These are phyloP conservation scores for Suillus spraguei DNA, from an alignment of 768 basidiomycete species.

Conservation along the genomic window DNA sequence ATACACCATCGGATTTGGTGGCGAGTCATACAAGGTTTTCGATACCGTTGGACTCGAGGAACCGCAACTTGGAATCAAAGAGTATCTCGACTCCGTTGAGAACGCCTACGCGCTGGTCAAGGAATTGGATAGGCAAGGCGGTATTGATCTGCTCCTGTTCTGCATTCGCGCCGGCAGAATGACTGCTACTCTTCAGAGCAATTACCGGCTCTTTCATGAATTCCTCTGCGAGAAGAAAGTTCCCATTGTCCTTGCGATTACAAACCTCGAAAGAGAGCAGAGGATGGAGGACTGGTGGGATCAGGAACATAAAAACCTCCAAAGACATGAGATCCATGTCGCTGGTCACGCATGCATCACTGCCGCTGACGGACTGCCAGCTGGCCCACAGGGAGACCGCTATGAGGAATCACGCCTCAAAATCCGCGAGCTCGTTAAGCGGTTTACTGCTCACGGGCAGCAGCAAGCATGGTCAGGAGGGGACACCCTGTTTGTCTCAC, in stretches of 20 bases:
- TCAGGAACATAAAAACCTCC: too few species aligned
- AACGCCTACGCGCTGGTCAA: constrained; percentile 37
- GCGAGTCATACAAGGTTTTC: constrained; percentile 28
- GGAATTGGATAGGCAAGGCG: constrained; percentile 30
- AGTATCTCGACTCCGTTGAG: constrained; percentile 30
- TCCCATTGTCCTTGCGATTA: constrained; percentile 27
- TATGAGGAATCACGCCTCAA: not conserved
- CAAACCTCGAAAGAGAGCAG: constrained; percentile 39
- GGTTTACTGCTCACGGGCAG: constrained; percentile 26
- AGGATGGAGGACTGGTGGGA: constrained; percentile 36
- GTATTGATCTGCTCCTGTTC: constrained; percentile 43
- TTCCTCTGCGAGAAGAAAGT: constrained; percentile 13
- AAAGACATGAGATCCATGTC: constrained; percentile 25
- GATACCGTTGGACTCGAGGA: constrained; percentile 38
- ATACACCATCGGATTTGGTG: constrained; percentile 31
- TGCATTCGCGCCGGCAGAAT: constrained; percentile 42
- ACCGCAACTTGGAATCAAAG: constrained; percentile 19
- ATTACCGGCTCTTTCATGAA: constrained; percentile 34
- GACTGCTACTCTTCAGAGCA: constrained; percentile 28
- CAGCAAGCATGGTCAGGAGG: not conserved
- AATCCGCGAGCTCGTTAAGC: not conserved
- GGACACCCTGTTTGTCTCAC: not conserved
- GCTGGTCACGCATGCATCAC: constrained; percentile 37
- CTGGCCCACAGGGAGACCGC: too few species aligned
- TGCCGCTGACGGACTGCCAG: constrained; percentile 7